Evolutionary conservation across 768 basidiomycete genomes (phyloP), one percentile per base, ranked within the genome.

Genomic region (Russula sp.): DNA sequence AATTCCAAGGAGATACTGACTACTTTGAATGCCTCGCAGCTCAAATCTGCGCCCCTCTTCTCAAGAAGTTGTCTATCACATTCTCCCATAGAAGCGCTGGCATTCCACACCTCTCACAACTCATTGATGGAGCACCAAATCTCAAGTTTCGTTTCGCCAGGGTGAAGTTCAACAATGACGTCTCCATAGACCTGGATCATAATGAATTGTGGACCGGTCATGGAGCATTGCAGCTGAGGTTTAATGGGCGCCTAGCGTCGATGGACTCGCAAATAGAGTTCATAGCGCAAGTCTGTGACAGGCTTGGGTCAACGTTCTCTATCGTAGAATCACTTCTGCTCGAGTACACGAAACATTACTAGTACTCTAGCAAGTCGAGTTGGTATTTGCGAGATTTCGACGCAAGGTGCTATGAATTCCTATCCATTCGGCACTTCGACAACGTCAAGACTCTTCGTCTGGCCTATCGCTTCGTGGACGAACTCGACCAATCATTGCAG

Each of bases 171-270:
- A 18, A 29, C 18, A 32, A 56, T 32, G 29, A n/a, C 6, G 6
- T 45, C 42, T 56, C 54, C 34, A 43, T 56, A 45, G 54, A 45
- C 5, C 34, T 56, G 54, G 54, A 56, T 22, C 54, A 56, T 13
- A 20, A 56, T 7, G 42, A 45, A 35, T 13, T 56, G 14, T 56
- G 54, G 54, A 35, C 54, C 7, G 54, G 54, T 32, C 32, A 32
- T 32, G 54, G 54, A 20, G 54, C 54, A 20, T 56, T 56, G 32
- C 42, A 56, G 42, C 10, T 56, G 43, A 32, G 11, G 10, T 45
- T 45, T n/a, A 45, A 20, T 10, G 2, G 18, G 9, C 4, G 9
- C 29, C 25, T n/a, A 2, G 22, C n/a, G n/a, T n/a, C 0, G n/a
- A 0, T n/a, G n/a, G n/a, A n/a, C n/a, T n/a, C n/a, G 35, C 20